These are phyloP conservation scores for Geotrichum reessii DNA, from an alignment of 1,139 yeast genomes.

Conservation along the genomic window DNA sequence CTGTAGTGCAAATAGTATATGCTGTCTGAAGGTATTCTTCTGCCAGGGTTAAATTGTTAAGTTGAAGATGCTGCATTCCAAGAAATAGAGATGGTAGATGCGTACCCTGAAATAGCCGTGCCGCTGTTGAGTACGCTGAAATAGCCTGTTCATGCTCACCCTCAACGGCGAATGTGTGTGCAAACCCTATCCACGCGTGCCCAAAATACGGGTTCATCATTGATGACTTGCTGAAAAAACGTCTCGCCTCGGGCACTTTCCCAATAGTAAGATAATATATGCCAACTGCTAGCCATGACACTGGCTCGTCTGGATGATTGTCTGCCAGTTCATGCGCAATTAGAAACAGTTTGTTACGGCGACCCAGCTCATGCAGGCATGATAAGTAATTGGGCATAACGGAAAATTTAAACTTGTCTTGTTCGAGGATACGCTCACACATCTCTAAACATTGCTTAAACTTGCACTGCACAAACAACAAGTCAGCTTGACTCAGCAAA, in stretches of 20 bases:
- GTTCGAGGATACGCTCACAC: slow-evolving; percentile 56
- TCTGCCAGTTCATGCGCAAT: slow-evolving; percentile 86
- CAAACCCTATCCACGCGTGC: slow-evolving; percentile 97
- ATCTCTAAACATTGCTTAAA: slow-evolving; percentile 69
- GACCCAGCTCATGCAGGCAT: slow-evolving; percentile 79
- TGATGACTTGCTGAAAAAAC: slow-evolving; percentile 85
- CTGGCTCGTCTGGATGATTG: slow-evolving; percentile 71
- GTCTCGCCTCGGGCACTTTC: slow-evolving; percentile 75
- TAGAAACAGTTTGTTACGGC: slow-evolving; percentile 71
- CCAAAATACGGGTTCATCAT: slow-evolving; percentile 85
- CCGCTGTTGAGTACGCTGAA: slow-evolving; percentile 94
- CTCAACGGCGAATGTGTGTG: slow-evolving; percentile 95
- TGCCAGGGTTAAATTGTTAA: slow-evolving; percentile 75
- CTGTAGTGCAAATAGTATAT: slow-evolving; percentile 70
- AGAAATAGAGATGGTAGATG: slow-evolving; percentile 85
- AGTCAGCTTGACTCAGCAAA: slow-evolving; percentile 63
- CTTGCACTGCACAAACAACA: slow-evolving; percentile 68
- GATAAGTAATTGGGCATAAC: slow-evolving; percentile 71
- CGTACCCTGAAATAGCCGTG: slow-evolving; percentile 88
- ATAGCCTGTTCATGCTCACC: slow-evolving; percentile 99
- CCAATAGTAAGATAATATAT: slow-evolving; percentile 75
- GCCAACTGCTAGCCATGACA: slow-evolving; percentile 92
- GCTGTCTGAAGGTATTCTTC: slow-evolving; percentile 80
- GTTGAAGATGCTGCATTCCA: slow-evolving; percentile 93
- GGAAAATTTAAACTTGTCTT: slow-evolving; percentile 68